These are phyloP conservation scores for Oryza longistaminata DNA, from an alignment of 176 grass and related monocot genomes.

Conservation along the genomic window DNA sequence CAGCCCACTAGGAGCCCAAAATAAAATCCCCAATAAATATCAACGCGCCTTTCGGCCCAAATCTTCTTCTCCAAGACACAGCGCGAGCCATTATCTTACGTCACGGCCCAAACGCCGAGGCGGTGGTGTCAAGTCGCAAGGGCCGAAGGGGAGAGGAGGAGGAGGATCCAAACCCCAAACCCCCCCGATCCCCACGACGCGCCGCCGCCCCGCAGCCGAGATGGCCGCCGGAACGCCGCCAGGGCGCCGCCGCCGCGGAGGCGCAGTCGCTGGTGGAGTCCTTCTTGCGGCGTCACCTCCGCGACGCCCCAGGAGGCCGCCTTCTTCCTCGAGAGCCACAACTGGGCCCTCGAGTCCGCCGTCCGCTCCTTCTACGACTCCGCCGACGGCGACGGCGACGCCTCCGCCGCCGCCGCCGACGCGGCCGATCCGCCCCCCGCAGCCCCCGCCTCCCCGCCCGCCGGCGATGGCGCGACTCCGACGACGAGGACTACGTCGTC, in stretches of 20 bases:
- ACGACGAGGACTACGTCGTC: slow-evolving; percentile 43
- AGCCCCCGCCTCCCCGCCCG: background rate
- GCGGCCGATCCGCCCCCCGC: slow-evolving; percentile 37
- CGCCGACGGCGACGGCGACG: slow-evolving; percentile 25
- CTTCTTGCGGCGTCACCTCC: slow-evolving; percentile 73
- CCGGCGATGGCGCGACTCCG: background rate
- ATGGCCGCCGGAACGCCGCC: slow-evolving; percentile 42
- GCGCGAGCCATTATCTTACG: background rate
- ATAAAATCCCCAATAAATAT: background rate
- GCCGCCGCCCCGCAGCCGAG: slow-evolving; percentile 36
- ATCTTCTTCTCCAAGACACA: background rate
- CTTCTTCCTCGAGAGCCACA: slow-evolving; percentile 87
- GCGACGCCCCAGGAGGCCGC: slow-evolving; percentile 64
- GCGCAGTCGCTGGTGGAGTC: slow-evolving; percentile 52
- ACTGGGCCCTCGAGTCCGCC: slow-evolving; percentile 75
- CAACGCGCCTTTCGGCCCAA: background rate
- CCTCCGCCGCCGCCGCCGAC: background rate
- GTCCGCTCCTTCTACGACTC: slow-evolving; percentile 73
- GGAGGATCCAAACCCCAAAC: background rate
- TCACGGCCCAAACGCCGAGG: slow-evolving; percentile 18
- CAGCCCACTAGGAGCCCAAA: too few species aligned
- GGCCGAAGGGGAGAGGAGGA: background rate
- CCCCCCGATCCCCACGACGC: slow-evolving; percentile 2
- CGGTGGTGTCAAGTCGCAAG: slow-evolving; percentile 12
- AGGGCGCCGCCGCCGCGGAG: slow-evolving; percentile 40